Evolutionary conservation across 345 rosid genomes (phyloP), one percentile per base, ranked within the genome.

Genomic region (Eucalyptus regnans): DNA sequence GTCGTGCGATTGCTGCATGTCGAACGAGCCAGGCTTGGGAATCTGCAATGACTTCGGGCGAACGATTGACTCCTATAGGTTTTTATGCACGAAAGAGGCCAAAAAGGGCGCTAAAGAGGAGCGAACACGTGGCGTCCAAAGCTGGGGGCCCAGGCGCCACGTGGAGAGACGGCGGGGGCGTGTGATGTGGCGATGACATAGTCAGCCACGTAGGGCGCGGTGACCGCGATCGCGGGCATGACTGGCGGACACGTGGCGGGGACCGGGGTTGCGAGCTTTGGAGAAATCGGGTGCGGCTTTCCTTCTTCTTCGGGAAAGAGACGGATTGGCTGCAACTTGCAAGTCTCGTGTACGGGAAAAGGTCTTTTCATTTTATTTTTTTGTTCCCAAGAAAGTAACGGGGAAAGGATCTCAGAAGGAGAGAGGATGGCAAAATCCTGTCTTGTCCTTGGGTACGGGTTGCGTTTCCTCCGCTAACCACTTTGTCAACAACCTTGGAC

Each of bases 51-150:
- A 37, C 46, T 37, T 37, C 13, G 27, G 6, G 14, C 83, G 83
- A 10, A 71, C 13, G 27, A 16, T 18, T 9, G 43, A 37, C 83
- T 14, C 0, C 23, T 37, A 0, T 0, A 23, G 23, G 58, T 8
- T 71, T 71, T 37, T 37, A 71, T 71, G 0, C 83, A 23, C 46
- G 25, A 20, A 37, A 18, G 20, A 10, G 76, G 18, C 10, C 9
- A 1, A 0, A 16, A 31, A 17, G 22, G 22, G 0, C 23, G 12
- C 22, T 9, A 20, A 22, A 12, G 83, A 0, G 48, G 83, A 37
- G 27, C 10, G 27, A 2, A 37, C 46, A 37, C 83, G 83, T 76
- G 83, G 48, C 8, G 46, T 10, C 48, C 76, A 23, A 17, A n/a
- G 20, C 6, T 0, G 41, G 16, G 68, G 68, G 31, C 76, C 37